Evolutionary conservation across 2,329 filamentous ascomycete species (phyloP).

Genomic region (Aspergillus sp.): DNA sequence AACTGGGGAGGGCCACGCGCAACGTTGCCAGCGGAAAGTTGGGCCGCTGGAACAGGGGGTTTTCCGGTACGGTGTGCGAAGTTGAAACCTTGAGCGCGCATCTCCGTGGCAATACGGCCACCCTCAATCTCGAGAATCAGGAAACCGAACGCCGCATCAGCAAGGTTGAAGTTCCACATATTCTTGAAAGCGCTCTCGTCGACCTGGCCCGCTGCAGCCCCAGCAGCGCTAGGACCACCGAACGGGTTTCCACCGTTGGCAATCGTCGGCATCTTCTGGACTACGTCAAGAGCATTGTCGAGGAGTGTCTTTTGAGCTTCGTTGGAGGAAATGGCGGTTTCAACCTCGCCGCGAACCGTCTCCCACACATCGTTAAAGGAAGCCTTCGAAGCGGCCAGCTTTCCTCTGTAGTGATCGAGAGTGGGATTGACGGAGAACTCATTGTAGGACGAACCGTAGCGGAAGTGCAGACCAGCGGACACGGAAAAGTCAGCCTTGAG

Average conservation of each 20-base stretch:
- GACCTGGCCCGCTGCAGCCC: constrained; percentile 68
- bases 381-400: constrained; percentile 93
- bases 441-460: constrained; percentile 98
- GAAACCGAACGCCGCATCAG: constrained; percentile 94
- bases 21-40: constrained; percentile 25
- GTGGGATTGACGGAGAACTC: constrained; percentile 99
- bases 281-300: constrained; percentile 81
- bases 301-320: constrained; percentile 88
- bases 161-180: constrained; percentile 99
- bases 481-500: constrained; percentile 98
- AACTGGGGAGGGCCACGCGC: constrained; percentile 32
- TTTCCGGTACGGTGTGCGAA: constrained; percentile 93
- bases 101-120: constrained; percentile 93
- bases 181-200: constrained; percentile 99
- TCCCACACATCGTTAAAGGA: constrained; percentile 99
- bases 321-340: constrained; percentile 87
- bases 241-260: constrained; percentile 96
- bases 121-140: constrained; percentile 91
- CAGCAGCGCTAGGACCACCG: constrained; percentile 70
- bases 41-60: constrained; percentile 40
- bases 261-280: constrained; percentile 95
- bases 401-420: constrained; percentile 94
- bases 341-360: constrained; percentile 91
- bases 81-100: constrained; percentile 98
- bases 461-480: constrained; percentile 93